These are phyloP conservation scores for Pythium angustatum DNA, from an alignment of 352 stramenopile genomes.

Conservation along the genomic window DNA sequence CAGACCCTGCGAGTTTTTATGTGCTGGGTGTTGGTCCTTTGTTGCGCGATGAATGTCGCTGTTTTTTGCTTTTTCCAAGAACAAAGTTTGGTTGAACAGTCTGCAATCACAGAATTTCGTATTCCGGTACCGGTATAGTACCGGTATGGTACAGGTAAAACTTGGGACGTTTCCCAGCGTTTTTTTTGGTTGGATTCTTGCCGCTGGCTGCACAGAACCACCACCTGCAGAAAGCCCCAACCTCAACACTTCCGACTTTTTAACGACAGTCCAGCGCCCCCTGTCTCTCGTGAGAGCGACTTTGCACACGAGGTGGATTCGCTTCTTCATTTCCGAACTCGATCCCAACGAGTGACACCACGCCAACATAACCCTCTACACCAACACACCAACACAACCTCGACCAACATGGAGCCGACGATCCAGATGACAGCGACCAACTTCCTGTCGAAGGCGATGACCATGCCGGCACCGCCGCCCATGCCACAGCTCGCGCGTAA, in stretches of 20 bases:
- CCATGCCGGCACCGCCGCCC: slow-evolving; percentile 1
- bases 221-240: background rate
- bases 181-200: slow-evolving; percentile 6
- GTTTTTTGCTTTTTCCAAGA: slow-evolving; percentile 21
- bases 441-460: background rate
- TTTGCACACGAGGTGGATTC: background rate
- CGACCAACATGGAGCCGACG: background rate
- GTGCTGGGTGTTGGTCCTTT: slow-evolving; percentile 23
- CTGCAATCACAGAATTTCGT: slow-evolving; percentile 10
- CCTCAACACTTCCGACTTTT: background rate
- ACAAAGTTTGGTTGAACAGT: background rate
- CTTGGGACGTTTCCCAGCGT: background rate
- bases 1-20: slow-evolving; percentile 24
- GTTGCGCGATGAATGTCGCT: background rate
- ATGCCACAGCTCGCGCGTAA: slow-evolving; percentile 13
- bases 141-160: background rate
- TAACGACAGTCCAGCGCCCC: background rate
- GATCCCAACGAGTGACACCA: background rate
- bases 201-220: background rate
- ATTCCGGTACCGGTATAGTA: too few relatives aligned
- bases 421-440: slow-evolving; percentile 2
- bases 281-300: background rate
- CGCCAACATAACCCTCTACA: background rate
- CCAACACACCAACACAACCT: background rate
- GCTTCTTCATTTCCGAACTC: background rate